Base-by-base conservation (phyloP, 352 stramenopile species). In the Albugo laibachii region DNA sequence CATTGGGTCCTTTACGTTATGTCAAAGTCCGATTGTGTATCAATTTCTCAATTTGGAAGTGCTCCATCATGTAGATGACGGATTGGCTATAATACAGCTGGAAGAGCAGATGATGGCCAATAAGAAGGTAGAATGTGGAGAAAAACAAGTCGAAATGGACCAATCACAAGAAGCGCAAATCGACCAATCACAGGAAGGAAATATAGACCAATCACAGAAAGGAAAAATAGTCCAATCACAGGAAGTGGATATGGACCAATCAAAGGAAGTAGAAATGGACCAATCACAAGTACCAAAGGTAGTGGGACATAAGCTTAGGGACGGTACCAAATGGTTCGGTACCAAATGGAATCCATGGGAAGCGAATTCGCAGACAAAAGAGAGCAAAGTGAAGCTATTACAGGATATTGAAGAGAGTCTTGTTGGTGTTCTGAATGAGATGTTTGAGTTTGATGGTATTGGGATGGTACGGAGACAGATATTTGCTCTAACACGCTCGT, bases 381-480 rank as follows among this genome's bases (percentile, higher is more conserved):
- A 80, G 45, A 76, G 70, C 16, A 87, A 86, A 55, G 83, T 91
- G 63, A 66, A 66, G 40, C 61, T 84, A 21, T 55, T 91, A 43
- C 78, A 86, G 52, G 63, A 79, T 45, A 68, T 86, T 36, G 78
- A 91, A 57, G 70, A 83, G 45, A 80, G 68, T 52, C 50, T 91
- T 14, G 85, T 86, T 41, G 64, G 74, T 11, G 61, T 80, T 13
- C 45, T 85, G 18, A 65, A 79, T 47, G 78, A 91, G 47, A 54
- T 86, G 35, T 88, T 91, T 41, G 78, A 91, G 56, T 83, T 91
- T 41, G 75, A 91, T 50, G 78, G 75, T 35, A 78, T 91, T n/a
- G 66, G 71, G 19, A 54, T 87, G 47, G 57, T 91, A 49, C 70
- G 75, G 5, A 66, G 78, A 13, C 74, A 91, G n/a, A 62, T 91